Conservation (phyloP, 805 yeast species). For the Komagataella phaffii region DNA sequence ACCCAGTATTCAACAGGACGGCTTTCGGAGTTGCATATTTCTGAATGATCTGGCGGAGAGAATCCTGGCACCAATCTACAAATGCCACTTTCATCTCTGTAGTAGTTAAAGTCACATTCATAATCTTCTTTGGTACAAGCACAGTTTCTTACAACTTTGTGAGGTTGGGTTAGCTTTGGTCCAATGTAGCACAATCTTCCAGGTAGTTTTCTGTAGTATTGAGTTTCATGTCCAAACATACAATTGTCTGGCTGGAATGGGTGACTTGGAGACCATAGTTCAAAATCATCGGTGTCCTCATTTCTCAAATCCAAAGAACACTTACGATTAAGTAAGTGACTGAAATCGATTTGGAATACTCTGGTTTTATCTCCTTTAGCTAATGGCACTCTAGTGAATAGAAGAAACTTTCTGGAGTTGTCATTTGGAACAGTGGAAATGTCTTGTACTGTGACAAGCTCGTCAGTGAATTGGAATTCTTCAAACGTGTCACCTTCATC, state of each 20-base stretch:
- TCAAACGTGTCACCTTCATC: slow-evolving; percentile 74
- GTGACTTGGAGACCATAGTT: slow-evolving; percentile 44
- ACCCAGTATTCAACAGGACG: slow-evolving; percentile 55
- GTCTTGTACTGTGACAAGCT: slow-evolving; percentile 47
- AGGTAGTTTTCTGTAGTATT: slow-evolving; percentile 45
- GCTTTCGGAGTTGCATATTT: slow-evolving; percentile 41
- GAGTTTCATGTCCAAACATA: slow-evolving; percentile 54
- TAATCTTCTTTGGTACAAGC: slow-evolving; percentile 72
- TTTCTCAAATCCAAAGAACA: slow-evolving; percentile 33
- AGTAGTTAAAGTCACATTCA: slow-evolving; percentile 83
- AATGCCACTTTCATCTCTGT: slow-evolving; percentile 53
- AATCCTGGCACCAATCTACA: slow-evolving; percentile 67
- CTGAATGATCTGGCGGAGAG: slow-evolving; percentile 49
- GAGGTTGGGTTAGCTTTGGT: slow-evolving; percentile 40
- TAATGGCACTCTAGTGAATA: slow-evolving; percentile 40
- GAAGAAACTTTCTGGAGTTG: slow-evolving; percentile 60
- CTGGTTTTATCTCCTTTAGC: slow-evolving; percentile 34
- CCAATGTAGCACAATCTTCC: slow-evolving; percentile 58
- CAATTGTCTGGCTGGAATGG: slow-evolving; percentile 39
- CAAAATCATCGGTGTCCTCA: slow-evolving; percentile 42
- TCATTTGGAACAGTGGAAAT: slow-evolving; percentile 82
- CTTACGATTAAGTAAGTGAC: slow-evolving; percentile 27
- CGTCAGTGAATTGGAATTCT: slow-evolving; percentile 48
- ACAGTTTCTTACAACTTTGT: slow-evolving; percentile 49
- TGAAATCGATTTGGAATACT: slow-evolving; percentile 46